Percentiles rank a stretch among this genome's conserved stretches.
Conservation (phyloP, 371 early-diverging fungal species). For the Catenaria anguillulae region DNA sequence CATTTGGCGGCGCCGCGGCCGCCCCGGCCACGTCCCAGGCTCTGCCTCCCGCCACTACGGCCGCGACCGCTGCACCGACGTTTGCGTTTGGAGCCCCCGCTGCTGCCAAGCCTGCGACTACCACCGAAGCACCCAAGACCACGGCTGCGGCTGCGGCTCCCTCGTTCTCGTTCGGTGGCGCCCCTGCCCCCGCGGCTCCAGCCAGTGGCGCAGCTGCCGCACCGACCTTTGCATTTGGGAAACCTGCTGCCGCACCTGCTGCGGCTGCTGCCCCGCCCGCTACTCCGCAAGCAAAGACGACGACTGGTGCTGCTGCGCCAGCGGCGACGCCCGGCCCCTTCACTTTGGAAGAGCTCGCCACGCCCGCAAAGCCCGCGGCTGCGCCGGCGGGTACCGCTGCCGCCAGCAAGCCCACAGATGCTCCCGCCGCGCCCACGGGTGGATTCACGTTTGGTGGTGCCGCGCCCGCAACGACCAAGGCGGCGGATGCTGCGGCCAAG, state of each 20-base stretch:
- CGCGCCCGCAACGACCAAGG: neutral
- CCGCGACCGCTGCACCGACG: neutral
- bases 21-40: too few species aligned
- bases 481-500: neutral
- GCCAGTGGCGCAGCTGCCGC: neutral
- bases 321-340: neutral
- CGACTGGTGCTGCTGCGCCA: neutral
- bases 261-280: neutral
- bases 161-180: neutral
- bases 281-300: neutral
- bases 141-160: neutral
- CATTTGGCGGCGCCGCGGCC: neutral
- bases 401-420: neutral
- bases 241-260: neutral
- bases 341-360: neutral
- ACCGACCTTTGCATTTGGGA: neutral
- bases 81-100: neutral
- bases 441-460: neutral
- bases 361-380: neutral
- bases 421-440: neutral
- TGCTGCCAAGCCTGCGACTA: neutral
- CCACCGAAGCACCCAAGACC: neutral
- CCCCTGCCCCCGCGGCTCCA: neutral
- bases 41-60: neutral
- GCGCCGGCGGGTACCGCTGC: neutral